Conservation (phyloP, 805 yeast species). For the Ogataea zsoltii region DNA sequence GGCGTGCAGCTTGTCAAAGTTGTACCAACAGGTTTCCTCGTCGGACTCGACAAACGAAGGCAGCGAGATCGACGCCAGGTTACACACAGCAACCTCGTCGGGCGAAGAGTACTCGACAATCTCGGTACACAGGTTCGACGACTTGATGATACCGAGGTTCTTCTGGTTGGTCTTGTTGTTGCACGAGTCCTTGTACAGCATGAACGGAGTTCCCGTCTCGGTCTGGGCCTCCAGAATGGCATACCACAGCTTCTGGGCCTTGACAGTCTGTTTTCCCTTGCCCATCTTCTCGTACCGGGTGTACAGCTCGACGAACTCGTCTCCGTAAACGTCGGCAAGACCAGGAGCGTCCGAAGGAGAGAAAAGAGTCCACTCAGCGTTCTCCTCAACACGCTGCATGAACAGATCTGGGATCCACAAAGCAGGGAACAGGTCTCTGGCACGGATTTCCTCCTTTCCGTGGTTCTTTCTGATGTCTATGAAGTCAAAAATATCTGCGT, state of each 20-base stretch:
- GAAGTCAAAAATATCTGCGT: slow-evolving; percentile 58
- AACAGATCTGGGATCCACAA: slow-evolving; percentile 64
- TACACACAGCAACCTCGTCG: slow-evolving; percentile 62
- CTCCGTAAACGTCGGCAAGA: slow-evolving; percentile 54
- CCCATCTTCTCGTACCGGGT: slow-evolving; percentile 52
- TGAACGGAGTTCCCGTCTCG: slow-evolving; percentile 65
- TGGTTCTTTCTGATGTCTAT: slow-evolving; percentile 62
- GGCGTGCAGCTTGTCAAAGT: slow-evolving; percentile 56
- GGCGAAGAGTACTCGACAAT: slow-evolving; percentile 61
- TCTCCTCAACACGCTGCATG: slow-evolving; percentile 59
- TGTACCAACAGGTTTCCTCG: slow-evolving; percentile 45
- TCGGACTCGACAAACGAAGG: slow-evolving; percentile 55
- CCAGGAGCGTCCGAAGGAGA: slow-evolving; percentile 63
- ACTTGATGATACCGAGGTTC: slow-evolving; percentile 59
- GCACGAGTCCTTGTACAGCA: slow-evolving; percentile 65
- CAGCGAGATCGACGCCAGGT: slow-evolving; percentile 59
- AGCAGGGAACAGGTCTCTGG: slow-evolving; percentile 63
- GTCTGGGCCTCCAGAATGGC: slow-evolving; percentile 62
- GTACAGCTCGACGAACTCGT: slow-evolving; percentile 53
- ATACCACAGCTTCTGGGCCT: slow-evolving; percentile 64
- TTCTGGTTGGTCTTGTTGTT: slow-evolving; percentile 59
- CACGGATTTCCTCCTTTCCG: slow-evolving; percentile 64
- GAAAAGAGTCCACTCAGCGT: slow-evolving; percentile 58
- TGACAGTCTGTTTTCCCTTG: slow-evolving; percentile 49
- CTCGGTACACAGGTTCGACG: slow-evolving; percentile 64